These are phyloP conservation scores for Ceratobasidium sp. DNA, from an alignment of 1,284 basidiomycete genomes.

Conservation along the genomic window DNA sequence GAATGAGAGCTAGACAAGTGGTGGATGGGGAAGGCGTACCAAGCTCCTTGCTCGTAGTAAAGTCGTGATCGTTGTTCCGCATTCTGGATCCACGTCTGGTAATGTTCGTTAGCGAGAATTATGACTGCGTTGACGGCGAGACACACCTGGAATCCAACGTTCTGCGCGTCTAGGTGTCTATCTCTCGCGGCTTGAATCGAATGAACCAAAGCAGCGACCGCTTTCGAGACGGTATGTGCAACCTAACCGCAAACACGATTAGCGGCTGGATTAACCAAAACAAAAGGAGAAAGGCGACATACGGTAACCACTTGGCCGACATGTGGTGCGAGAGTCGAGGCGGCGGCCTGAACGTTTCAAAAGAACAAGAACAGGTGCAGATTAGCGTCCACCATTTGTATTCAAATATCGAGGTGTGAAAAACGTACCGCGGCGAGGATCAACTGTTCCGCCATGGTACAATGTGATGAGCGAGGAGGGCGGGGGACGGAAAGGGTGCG, in stretches of 20 bases:
- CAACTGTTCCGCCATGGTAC: background rate
- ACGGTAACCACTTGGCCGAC: conserved; percentile 10
- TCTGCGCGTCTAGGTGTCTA: too few species aligned
- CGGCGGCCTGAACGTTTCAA: too few species aligned
- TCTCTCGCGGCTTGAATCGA: too few species aligned
- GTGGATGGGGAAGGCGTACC: background rate
- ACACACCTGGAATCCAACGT: conserved; percentile 31
- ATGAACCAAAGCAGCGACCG: too few species aligned
- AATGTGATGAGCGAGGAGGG: background rate
- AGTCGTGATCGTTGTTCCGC: conserved; percentile 12
- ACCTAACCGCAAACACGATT: conserved; percentile 14
- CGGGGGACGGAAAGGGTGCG: background rate
- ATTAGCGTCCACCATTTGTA: too few species aligned
- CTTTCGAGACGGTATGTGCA: too few species aligned
- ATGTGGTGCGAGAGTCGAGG: too few species aligned
- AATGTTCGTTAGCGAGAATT: background rate
- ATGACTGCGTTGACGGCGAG: background rate
- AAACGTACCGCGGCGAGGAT: conserved; percentile 3
- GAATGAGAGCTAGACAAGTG: background rate
- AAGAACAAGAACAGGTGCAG: too few species aligned
- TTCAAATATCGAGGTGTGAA: background rate
- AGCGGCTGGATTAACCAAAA: too few species aligned
- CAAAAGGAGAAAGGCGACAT: background rate
- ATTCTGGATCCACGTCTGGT: conserved; percentile 15
- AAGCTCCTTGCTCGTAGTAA: conserved; percentile 24